Percentiles rank a stretch among this genome's conserved stretches.
Conservation (phyloP, 2,329 filamentous ascomycete genomes). For the Fusarium penzigii region DNA sequence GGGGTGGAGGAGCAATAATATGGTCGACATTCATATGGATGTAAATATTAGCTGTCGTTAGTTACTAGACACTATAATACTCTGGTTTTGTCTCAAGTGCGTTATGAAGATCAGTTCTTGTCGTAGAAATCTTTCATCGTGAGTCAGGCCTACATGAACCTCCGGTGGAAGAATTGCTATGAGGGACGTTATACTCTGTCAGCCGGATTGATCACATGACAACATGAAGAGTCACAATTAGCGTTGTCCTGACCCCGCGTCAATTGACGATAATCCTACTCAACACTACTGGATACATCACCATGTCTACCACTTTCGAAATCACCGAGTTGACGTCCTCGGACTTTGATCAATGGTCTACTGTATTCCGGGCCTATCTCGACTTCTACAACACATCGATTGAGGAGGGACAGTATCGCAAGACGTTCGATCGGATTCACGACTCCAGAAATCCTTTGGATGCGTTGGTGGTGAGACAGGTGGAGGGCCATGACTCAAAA, state of each 20-base stretch:
- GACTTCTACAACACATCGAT: conserved; percentile 15
- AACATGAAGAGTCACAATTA: too few species aligned
- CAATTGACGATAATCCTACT: background rate
- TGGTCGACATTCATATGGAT: too few species aligned
- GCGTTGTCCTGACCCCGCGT: background rate
- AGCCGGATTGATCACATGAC: too few species aligned
- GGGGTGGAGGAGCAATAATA: background rate
- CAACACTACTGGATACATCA: background rate
- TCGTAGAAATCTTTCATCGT: too few species aligned
- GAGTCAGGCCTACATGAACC: too few species aligned
- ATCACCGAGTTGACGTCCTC: conserved; percentile 5
- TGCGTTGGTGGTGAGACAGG: conserved; percentile 7
- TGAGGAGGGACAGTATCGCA: conserved; percentile 9
- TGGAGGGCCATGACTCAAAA: background rate
- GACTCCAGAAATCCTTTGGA: conserved; percentile 7
- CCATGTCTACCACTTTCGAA: background rate
- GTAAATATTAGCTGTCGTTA: background rate
- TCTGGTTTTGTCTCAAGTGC: too few species aligned
- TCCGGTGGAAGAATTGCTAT: too few species aligned
- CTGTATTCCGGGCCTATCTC: conserved; percentile 14
- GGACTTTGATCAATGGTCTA: conserved; percentile 16
- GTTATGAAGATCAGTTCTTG: too few species aligned
- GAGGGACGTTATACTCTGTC: too few species aligned
- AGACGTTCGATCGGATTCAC: conserved; percentile 14
- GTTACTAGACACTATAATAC: too few species aligned